Evolutionary conservation across 352 stramenopile genomes (phyloP), one percentile per base, ranked within the genome.

Genomic region (Phytopythium boreale): DNA sequence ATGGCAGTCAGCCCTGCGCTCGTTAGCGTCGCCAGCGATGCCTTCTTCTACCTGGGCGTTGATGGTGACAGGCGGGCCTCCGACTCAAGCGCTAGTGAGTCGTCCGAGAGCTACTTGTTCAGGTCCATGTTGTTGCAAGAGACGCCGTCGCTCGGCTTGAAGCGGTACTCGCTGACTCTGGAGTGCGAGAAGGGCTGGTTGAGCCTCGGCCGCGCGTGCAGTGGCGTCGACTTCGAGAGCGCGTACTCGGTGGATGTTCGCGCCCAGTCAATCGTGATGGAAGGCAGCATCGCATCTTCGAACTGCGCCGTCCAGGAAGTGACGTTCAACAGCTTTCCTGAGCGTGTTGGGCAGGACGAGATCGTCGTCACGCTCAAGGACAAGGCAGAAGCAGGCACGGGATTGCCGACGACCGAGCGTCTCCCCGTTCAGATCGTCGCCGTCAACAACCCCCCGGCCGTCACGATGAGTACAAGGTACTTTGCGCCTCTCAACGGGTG

Each of bases 281-380:
- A 62, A 34, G 79, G 79, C 0, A 63, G 62, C 20, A 51, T 90
- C 3, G 31, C 24, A 31, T 52, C 63, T 22, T 65, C 88, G 47
- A 88, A 90, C 59, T 90, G 81, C 61, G 68, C 68, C 1, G 59
- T 87, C 9, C 67, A 84, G 22, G 69, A 80, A 27, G 66, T 90
- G 22, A 77, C 73, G 39, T 88, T 87, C 70, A 60, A 77, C 61
- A 63, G 76, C 3, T 63, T 71, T 20, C 59, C 65, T 4, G 59
- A 76, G 22, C 58, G 53, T 3, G 67, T 60, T 49, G 76, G 68
- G 12, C 69, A 57, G 60, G 79, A 86, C 44, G 62, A 70, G 15
- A 74, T 90, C 56, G 36, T 74, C 22, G 70, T 85, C 34, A 81
- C 73, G 27, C 68, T 90, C 24, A 67, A 50, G 22, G 68, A 86